Evolutionary conservation across 2,329 filamentous ascomycete genomes (phyloP), one percentile per base, ranked within the genome.

Genomic region (Pyrenochaeta sp.): DNA sequence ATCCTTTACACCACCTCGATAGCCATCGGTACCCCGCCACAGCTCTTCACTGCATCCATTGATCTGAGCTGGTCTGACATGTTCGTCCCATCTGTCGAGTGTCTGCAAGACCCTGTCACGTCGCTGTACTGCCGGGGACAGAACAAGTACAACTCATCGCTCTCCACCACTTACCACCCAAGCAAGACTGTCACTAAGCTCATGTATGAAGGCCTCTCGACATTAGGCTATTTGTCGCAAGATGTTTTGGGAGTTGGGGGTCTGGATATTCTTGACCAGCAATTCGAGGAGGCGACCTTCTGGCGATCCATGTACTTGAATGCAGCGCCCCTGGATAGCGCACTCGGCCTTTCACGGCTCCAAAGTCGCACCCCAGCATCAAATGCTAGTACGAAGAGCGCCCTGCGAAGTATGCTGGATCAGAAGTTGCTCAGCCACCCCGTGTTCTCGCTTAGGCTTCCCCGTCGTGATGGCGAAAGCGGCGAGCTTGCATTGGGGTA

Each of bases 181-280:
- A 40, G 35, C 33, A 40, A 47, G 21, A 40, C 33, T 23, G 33
- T 40, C 45, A 31, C 45, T 31, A 20, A 40, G 21, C 27, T 47
- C 33, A 31, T 40, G 45, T 47, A 47, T 47, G 45, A 32, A 47
- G 45, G 45, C 21, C 33, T 47, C 35, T 47, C 45, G 23, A 47
- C 45, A 47, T 47, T 21, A 40, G 45, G 45, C 45, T 31, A 40
- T 47, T 32, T 47, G 33, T 47, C 45, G 45, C 45, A 47, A 47
- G 45, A 47, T 47, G 33, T 47, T 32, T 31, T 47, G 36, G 10
- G 45, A 47, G 23, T 47, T 40, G 45, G 45, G n/a, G 45, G 45
- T 47, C 35, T 47, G 27, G 36, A 40, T 14, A 47, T 47, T 21
- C 33, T 39, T 47, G 33, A 47, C 45, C 45, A 47, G 45, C 45